phyloP scores from a whole-genome alignment of 148 eudicot species.

The Cornus kousa region DNA sequence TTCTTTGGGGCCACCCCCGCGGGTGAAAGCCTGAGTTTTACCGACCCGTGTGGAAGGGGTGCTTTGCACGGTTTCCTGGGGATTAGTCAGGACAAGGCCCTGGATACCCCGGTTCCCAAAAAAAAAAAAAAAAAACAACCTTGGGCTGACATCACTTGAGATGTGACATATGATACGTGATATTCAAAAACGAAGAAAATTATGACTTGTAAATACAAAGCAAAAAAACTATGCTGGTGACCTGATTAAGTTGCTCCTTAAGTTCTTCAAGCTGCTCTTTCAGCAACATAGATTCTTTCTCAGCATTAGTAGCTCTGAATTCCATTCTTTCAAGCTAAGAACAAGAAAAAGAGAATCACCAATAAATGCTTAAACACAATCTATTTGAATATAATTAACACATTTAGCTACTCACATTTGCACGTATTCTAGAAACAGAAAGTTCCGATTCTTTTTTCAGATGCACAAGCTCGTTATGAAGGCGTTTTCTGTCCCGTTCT shows the following conservation, averaged over 20 bases:
- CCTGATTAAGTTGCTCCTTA: conserved; percentile 54
- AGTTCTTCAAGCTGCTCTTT: conserved; percentile 64
- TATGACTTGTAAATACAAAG: neutral
- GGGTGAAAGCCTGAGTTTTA: too few relatives aligned
- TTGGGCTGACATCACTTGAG: neutral
- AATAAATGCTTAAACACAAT: conserved; percentile 1
- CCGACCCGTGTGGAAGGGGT: too few relatives aligned
- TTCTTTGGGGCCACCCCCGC: too few relatives aligned
- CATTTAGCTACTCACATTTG: conserved; percentile 65
- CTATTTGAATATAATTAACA: neutral
- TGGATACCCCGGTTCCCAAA: too few relatives aligned
- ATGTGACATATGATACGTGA: neutral
- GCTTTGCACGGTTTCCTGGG: too few relatives aligned
- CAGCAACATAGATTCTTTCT: conserved; percentile 60
- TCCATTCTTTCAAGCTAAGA: conserved; percentile 82
- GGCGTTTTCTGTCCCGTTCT: conserved; percentile 61
- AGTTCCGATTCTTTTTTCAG: conserved; percentile 65
- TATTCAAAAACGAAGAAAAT: neutral
- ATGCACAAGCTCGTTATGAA: conserved; percentile 64
- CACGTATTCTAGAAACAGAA: conserved; percentile 64
- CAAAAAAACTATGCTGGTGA: conserved; percentile 16
- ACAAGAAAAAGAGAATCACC: conserved; percentile 4
- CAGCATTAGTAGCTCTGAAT: conserved; percentile 68
- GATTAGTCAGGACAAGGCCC: too few relatives aligned
- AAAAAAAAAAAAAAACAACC: too few relatives aligned